These are phyloP conservation scores for Chamaecyparis obtusa DNA, from an alignment of 75 land plant genomes.

Conservation along the genomic window DNA sequence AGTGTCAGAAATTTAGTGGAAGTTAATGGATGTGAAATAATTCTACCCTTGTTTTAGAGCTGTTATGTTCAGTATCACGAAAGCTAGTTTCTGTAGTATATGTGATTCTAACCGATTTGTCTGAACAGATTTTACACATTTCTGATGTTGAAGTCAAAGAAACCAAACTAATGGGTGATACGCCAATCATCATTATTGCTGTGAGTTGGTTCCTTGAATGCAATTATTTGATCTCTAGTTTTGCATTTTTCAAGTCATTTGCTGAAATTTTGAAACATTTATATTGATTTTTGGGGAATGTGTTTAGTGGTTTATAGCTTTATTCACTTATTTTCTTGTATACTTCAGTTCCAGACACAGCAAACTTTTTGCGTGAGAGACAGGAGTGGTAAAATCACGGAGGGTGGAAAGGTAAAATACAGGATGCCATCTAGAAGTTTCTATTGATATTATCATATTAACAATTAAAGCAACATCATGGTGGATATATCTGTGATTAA, in stretches of 20 bases:
- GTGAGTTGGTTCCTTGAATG: constrained; percentile 39
- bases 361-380: constrained; percentile 88
- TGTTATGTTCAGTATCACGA: not conserved
- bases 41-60: constrained; percentile 2
- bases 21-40: not conserved
- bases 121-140: constrained; percentile 79
- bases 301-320: not conserved
- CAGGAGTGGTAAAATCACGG: constrained; percentile 58
- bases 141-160: constrained; percentile 88
- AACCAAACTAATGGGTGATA: constrained; percentile 81
- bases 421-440: not conserved
- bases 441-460: constrained; percentile 3
- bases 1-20: not conserved
- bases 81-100: no score
- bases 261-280: not conserved
- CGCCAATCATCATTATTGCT: constrained; percentile 73
- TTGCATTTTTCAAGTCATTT: not conserved
- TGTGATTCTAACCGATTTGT: not conserved
- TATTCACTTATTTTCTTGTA: constrained; percentile 3
- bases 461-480: not conserved
- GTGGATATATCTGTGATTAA: not conserved
- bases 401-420: constrained; percentile 75
- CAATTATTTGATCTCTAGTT: not conserved
- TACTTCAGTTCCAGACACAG: constrained; percentile 88
- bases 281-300: not conserved